A percentile compares a stretch with the other conserved stretches of the same genome.
phyloP scores from a whole-genome alignment of 2,329 filamentous ascomycete genomes.

The Neocatenulostroma microsporum region DNA sequence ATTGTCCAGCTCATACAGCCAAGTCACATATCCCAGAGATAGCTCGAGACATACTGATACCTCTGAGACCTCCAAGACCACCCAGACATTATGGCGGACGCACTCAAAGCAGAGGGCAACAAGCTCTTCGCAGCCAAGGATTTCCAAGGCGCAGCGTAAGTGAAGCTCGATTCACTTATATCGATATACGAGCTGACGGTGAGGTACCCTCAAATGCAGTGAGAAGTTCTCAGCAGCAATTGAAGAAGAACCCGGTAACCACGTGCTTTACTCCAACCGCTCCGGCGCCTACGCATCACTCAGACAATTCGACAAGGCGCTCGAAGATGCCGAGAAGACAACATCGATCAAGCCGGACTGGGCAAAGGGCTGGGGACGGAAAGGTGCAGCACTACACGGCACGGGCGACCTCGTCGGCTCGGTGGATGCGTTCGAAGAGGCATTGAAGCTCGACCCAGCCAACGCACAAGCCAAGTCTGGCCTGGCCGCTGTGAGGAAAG shows the following conservation, averaged over 20 bases:
- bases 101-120: slow-evolving; percentile 92
- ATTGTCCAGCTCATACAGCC: too few species aligned
- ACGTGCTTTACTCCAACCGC: slow-evolving; percentile 96
- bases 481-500: slow-evolving; percentile 73
- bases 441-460: slow-evolving; percentile 82
- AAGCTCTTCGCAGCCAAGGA: slow-evolving; percentile 98
- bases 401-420: slow-evolving; percentile 76
- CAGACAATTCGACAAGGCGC: slow-evolving; percentile 74
- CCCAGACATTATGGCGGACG: slow-evolving; percentile 57
- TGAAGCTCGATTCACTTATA: too few species aligned
- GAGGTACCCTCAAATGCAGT: slow-evolving; percentile 41
- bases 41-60: too few species aligned
- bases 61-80: too few species aligned
- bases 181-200: background rate
- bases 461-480: slow-evolving; percentile 92
- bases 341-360: slow-evolving; percentile 95
- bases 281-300: slow-evolving; percentile 83
- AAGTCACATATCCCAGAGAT: too few species aligned
- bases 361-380: slow-evolving; percentile 93
- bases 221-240: slow-evolving; percentile 94
- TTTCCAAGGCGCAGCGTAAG: slow-evolving; percentile 90
- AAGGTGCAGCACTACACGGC: slow-evolving; percentile 85
- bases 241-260: slow-evolving; percentile 75
- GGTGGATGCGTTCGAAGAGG: slow-evolving; percentile 84
- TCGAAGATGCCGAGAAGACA: slow-evolving; percentile 87